Conservation (phyloP, 768 basidiomycete genomes). For the Tricholoma sp. region DNA sequence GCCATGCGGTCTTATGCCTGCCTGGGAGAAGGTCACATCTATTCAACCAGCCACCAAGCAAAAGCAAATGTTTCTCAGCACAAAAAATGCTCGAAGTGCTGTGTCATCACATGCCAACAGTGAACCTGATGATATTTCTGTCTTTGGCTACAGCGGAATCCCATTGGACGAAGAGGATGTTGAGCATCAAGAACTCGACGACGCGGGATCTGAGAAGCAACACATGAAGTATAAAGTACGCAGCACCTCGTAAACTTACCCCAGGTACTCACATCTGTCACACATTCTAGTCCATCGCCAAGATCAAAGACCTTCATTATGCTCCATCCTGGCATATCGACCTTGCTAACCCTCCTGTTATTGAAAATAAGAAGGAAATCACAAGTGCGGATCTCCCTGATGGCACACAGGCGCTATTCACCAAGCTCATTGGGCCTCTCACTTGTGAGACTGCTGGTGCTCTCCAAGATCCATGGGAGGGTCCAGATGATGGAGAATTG, state of each 20-base stretch:
- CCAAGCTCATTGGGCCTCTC: not conserved
- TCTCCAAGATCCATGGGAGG: not conserved
- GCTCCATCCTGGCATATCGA: not conserved
- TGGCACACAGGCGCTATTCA: not conserved
- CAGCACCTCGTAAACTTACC: not conserved
- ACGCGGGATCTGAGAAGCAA: not conserved
- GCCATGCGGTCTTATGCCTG: not conserved
- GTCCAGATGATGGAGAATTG: not conserved
- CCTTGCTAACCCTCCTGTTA: not conserved
- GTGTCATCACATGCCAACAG: not conserved
- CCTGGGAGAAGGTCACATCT: not conserved
- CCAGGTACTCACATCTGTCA: not conserved
- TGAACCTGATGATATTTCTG: not conserved
- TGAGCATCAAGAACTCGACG: not conserved
- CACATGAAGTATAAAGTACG: not conserved
- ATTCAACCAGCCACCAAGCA: not conserved
- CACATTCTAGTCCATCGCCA: not conserved
- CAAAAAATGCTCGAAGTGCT: too few species aligned
- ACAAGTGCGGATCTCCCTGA: not conserved
- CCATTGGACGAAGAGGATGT: not conserved
- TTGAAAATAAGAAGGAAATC: not conserved
- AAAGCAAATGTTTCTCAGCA: not conserved
- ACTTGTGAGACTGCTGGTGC: not conserved
- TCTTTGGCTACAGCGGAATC: not conserved
- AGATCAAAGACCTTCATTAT: not conserved